These are phyloP conservation scores for Croton laevigatus DNA, from an alignment of 441 rosid species.

Conservation along the genomic window DNA sequence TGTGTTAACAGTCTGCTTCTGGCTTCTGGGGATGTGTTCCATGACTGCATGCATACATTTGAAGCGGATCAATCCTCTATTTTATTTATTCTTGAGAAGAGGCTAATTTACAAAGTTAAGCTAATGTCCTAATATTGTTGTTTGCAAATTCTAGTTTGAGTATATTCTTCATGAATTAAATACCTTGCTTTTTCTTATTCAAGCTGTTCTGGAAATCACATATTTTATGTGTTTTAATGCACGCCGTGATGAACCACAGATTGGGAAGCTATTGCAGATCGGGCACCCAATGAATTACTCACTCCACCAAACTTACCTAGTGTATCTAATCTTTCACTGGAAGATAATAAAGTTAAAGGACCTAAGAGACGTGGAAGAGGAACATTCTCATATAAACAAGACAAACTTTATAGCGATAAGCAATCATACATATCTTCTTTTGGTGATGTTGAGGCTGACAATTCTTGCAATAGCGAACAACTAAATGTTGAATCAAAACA, in stretches of 20 bases:
- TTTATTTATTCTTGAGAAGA: neutral
- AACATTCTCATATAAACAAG: slow-evolving; percentile 60
- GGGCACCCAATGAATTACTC: slow-evolving; percentile 52
- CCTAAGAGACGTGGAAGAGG: slow-evolving; percentile 91
- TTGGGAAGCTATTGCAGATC: slow-evolving; percentile 88
- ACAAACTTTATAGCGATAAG: slow-evolving; percentile 54
- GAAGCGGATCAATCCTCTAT: neutral
- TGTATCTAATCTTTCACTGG: slow-evolving; percentile 55
- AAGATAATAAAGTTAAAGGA: slow-evolving; percentile 42
- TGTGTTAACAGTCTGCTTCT: neutral
- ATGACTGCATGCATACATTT: neutral
- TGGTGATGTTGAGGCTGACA: slow-evolving; percentile 43
- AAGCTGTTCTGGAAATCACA: neutral
- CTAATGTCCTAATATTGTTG: neutral
- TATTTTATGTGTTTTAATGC: slow-evolving; percentile 1
- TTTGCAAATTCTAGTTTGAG: too few relatives aligned
- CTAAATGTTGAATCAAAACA: slow-evolving; percentile 34
- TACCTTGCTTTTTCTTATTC: neutral
- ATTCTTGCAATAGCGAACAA: slow-evolving; percentile 29
- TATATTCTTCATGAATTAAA: neutral
- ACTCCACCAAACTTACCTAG: slow-evolving; percentile 51
- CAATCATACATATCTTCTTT: slow-evolving; percentile 26
- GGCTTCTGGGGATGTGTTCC: neutral
- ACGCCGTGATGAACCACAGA: slow-evolving; percentile 38
- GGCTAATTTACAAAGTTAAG: neutral